These are phyloP conservation scores for Hypomontagnella submonticulosa DNA, from an alignment of 495 filamentous ascomycete species.

Conservation along the genomic window DNA sequence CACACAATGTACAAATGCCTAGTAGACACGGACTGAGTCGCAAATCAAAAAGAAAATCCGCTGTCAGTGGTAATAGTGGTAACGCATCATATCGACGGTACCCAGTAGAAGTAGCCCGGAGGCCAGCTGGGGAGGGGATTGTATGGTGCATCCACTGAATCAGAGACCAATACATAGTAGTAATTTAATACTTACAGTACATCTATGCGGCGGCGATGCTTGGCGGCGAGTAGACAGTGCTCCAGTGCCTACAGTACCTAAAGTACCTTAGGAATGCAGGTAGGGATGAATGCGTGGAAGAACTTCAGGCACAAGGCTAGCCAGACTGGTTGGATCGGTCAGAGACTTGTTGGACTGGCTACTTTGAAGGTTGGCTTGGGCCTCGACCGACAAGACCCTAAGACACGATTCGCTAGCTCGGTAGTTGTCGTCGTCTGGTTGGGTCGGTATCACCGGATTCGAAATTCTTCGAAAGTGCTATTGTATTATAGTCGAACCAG, in stretches of 20 bases:
- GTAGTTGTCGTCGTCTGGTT: background rate
- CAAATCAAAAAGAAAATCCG: conserved; percentile 9
- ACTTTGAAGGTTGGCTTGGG: conserved; percentile 13
- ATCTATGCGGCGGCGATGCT: conserved; percentile 8
- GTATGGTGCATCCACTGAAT: conserved; percentile 6
- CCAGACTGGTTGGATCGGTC: background rate
- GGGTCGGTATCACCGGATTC: conserved; percentile 24
- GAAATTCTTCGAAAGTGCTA: conserved; percentile 1
- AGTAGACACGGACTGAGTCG: background rate
- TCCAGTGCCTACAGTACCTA: conserved; percentile 1
- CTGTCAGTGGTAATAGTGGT: conserved; percentile 23
- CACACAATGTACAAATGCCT: background rate
- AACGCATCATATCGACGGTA: conserved; percentile 30
- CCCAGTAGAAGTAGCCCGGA: conserved; percentile 20
- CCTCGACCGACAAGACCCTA: conserved; percentile 15
- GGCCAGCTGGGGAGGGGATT: conserved; percentile 19
- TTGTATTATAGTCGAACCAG: conserved; percentile 5
- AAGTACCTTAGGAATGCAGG: conserved; percentile 11
- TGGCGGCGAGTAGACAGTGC: too few species aligned
- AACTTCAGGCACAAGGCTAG: conserved; percentile 14
- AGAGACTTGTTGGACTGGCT: background rate
- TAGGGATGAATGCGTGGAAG: conserved; percentile 17
- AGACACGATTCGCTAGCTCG: conserved; percentile 15
- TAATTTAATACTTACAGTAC: background rate
- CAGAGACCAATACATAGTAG: background rate